Conservation (phyloP, 352 stramenopile species). For the Globisporangium parvum region DNA sequence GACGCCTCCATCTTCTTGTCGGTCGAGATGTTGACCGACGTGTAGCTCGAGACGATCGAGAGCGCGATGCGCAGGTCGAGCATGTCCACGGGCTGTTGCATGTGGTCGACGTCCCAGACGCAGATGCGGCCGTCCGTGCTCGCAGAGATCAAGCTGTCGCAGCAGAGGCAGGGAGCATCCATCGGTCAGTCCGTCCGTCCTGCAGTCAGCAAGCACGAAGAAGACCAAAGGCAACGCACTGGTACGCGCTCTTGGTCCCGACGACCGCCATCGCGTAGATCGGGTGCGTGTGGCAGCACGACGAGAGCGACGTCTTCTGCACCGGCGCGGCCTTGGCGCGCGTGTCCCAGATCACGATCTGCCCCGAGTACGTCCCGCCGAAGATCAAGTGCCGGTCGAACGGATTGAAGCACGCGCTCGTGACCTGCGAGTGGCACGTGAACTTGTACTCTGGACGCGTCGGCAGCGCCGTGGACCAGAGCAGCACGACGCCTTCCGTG, state of each 20-base stretch:
- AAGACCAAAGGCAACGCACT: conserved; percentile 27
- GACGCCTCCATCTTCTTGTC: conserved; percentile 86
- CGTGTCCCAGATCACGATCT: conserved; percentile 86
- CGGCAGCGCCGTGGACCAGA: conserved; percentile 83
- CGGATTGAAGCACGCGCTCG: conserved; percentile 81
- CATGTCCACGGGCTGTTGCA: conserved; percentile 81
- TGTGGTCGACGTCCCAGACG: conserved; percentile 80
- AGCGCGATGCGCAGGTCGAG: conserved; percentile 77
- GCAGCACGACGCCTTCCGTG: conserved; percentile 75
- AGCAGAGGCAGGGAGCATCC: conserved; percentile 1
- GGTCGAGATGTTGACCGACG: conserved; percentile 44
- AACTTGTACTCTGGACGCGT: conserved; percentile 81
- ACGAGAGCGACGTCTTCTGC: conserved; percentile 78
- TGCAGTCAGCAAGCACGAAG: background rate
- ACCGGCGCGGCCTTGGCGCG: conserved; percentile 75
- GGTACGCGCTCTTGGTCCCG: conserved; percentile 74
- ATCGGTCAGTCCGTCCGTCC: background rate
- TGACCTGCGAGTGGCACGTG: conserved; percentile 83
- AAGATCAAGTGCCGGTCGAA: conserved; percentile 85
- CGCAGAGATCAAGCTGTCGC: conserved; percentile 65
- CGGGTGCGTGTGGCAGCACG: conserved; percentile 79
- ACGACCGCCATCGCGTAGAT: conserved; percentile 85
- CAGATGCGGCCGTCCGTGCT: conserved; percentile 85
- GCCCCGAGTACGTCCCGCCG: conserved; percentile 79
- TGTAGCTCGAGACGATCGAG: conserved; percentile 74